These are phyloP conservation scores for Iris macrosiphon DNA, from an alignment of 106 monocot genomes.

Conservation along the genomic window DNA sequence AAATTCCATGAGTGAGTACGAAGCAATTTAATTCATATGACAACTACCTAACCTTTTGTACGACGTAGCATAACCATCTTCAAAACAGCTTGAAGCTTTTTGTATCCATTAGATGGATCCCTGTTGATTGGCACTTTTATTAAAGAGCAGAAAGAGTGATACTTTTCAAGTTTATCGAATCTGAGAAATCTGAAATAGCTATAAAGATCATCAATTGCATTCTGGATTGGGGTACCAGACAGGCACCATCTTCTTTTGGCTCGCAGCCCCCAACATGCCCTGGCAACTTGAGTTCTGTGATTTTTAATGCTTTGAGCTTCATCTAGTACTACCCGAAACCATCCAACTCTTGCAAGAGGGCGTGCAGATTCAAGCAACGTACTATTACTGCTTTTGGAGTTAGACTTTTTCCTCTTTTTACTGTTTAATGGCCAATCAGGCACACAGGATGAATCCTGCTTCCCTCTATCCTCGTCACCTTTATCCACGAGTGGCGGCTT, in stretches of 20 bases:
- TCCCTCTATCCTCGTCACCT: slow-evolving; percentile 55
- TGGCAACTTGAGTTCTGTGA: slow-evolving; percentile 87
- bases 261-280: slow-evolving; percentile 90
- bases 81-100: slow-evolving; percentile 86
- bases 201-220: slow-evolving; percentile 95
- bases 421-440: slow-evolving; percentile 6
- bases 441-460: slow-evolving; percentile 11
- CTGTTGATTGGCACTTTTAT: slow-evolving; percentile 74
- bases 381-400: slow-evolving; percentile 15
- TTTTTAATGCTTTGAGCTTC: slow-evolving; percentile 98
- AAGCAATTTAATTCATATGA: not conserved
- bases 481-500: slow-evolving; percentile 54
- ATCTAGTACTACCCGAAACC: slow-evolving; percentile 93
- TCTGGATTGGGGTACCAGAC: slow-evolving; percentile 94
- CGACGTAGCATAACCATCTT: slow-evolving; percentile 86
- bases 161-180: slow-evolving; percentile 80
- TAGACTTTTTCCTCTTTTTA: slow-evolving; percentile 57
- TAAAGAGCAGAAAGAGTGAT: slow-evolving; percentile 54
- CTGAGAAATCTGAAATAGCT: slow-evolving; percentile 95
- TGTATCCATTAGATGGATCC: slow-evolving; percentile 68
- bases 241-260: slow-evolving; percentile 99
- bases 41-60: slow-evolving; percentile 65
- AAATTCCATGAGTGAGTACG: too few species aligned
- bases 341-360: slow-evolving; percentile 79
- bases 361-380: slow-evolving; percentile 39